These are phyloP conservation scores for Tolypocladium tundrense DNA, from an alignment of 2,329 filamentous ascomycete species.

Conservation along the genomic window DNA sequence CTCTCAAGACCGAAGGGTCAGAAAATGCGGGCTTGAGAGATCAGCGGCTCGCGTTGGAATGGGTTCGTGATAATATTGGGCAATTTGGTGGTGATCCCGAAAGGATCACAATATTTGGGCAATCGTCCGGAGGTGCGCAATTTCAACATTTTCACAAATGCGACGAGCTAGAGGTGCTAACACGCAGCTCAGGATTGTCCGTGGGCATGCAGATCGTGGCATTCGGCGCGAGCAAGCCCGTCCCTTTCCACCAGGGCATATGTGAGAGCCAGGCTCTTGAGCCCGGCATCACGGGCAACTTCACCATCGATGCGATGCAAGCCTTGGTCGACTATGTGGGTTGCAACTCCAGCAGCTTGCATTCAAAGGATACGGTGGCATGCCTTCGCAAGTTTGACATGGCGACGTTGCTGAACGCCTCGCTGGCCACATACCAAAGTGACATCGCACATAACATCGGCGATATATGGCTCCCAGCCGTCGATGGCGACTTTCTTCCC, in stretches of 20 bases:
- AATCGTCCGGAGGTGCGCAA: slow-evolving; percentile 18
- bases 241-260: slow-evolving; percentile 35
- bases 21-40: slow-evolving; percentile 41
- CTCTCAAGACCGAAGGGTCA: slow-evolving; percentile 9
- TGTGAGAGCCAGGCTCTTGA: slow-evolving; percentile 39
- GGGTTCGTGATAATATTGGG: slow-evolving; percentile 50
- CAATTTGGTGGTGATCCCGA: slow-evolving; percentile 55
- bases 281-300: slow-evolving; percentile 36
- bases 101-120: slow-evolving; percentile 39
- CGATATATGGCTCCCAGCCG: slow-evolving; percentile 38
- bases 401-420: slow-evolving; percentile 30
- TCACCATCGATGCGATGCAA: slow-evolving; percentile 35
- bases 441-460: slow-evolving; percentile 36
- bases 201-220: slow-evolving; percentile 38
- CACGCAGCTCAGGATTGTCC: slow-evolving; percentile 20
- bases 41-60: slow-evolving; percentile 34
- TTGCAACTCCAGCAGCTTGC: slow-evolving; percentile 29
- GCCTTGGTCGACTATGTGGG: slow-evolving; percentile 28
- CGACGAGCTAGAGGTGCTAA: not conserved
- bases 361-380: slow-evolving; percentile 30
- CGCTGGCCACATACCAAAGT: slow-evolving; percentile 27
- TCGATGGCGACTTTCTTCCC: slow-evolving; percentile 31
- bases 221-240: slow-evolving; percentile 30
- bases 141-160: not conserved
- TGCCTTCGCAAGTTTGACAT: slow-evolving; percentile 35